These are phyloP conservation scores for Kodamaea kaohsiungensis DNA, from an alignment of 805 yeast species.

Conservation along the genomic window DNA sequence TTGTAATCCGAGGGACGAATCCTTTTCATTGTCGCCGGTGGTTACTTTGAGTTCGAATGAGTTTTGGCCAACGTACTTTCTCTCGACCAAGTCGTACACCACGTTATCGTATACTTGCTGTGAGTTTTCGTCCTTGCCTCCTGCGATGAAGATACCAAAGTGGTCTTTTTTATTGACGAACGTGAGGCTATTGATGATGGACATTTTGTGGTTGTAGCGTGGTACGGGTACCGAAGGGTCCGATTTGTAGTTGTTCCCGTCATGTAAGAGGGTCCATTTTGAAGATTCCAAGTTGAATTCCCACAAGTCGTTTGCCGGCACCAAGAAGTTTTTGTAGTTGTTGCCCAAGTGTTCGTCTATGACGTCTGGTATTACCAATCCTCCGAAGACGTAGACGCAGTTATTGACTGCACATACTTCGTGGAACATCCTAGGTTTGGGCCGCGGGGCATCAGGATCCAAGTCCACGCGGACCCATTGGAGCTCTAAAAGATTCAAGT, in stretches of 20 bases:
- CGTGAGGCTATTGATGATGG: conserved; percentile 39
- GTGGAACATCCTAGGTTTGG: conserved; percentile 56
- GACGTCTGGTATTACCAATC: conserved; percentile 42
- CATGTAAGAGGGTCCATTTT: conserved; percentile 55
- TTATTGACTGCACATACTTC: conserved; percentile 53
- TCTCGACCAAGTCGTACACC: conserved; percentile 48
- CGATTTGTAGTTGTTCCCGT: conserved; percentile 23
- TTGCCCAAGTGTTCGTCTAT: not conserved
- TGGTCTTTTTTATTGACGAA: conserved; percentile 40
- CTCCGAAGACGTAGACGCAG: conserved; percentile 64
- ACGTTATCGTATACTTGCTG: conserved; percentile 32
- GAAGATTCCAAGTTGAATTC: conserved; percentile 53
- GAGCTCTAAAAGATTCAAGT: conserved; percentile 57
- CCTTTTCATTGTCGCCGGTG: conserved; percentile 14
- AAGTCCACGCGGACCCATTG: conserved; percentile 51
- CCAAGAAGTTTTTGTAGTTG: conserved; percentile 17
- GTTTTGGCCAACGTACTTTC: conserved; percentile 27
- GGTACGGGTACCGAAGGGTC: conserved; percentile 28
- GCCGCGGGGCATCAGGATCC: conserved; percentile 26
- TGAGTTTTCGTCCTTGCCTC: conserved; percentile 48
- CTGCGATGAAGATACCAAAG: conserved; percentile 52
- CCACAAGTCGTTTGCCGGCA: conserved; percentile 69
- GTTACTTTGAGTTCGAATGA: conserved; percentile 19
- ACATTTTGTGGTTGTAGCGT: conserved; percentile 57
- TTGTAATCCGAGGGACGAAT: conserved; percentile 12